These are phyloP conservation scores for Chaetoceros muelleri DNA, from an alignment of 108 stramenopile species.

Conservation along the genomic window DNA sequence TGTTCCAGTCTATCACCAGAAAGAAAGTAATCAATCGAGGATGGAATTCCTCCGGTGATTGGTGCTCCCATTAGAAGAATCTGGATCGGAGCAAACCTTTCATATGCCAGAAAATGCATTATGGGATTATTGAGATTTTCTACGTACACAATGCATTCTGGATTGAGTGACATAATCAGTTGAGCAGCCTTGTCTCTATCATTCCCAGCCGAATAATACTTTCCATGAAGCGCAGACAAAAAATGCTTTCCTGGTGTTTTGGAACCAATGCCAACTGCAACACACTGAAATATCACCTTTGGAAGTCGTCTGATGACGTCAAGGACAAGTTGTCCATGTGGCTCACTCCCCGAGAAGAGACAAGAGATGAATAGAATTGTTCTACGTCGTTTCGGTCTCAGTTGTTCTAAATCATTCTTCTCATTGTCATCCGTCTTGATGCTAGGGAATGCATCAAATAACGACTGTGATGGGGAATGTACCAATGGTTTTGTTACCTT, in stretches of 20 bases:
- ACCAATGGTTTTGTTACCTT: constrained; percentile 5
- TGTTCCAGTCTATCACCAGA: constrained; percentile 24
- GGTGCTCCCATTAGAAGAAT: constrained; percentile 28
- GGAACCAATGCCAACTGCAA: constrained; percentile 10
- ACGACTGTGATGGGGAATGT: constrained; percentile 12
- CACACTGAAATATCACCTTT: constrained; percentile 13
- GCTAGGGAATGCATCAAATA: neutral
- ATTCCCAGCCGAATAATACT: constrained; percentile 12
- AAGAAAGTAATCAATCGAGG: constrained; percentile 32
- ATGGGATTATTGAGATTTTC: constrained; percentile 25
- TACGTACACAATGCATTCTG: constrained; percentile 22
- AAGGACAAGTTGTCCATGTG: constrained; percentile 23
- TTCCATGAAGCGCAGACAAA: constrained; percentile 3
- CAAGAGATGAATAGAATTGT: constrained; percentile 25
- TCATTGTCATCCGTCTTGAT: constrained; percentile 15
- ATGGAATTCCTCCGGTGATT: constrained; percentile 13
- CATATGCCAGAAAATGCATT: constrained; percentile 21
- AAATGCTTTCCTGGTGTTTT: constrained; percentile 11
- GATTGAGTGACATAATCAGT: constrained; percentile 14
- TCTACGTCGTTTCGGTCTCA: too few relatives aligned
- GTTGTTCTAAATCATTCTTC: too few relatives aligned
- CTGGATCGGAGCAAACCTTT: constrained; percentile 22
- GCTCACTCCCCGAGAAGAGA: constrained; percentile 22
- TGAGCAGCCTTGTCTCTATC: constrained; percentile 9
- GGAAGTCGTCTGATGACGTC: constrained; percentile 17